Evolutionary conservation across 163 green algal genomes (phyloP), one percentile per base, ranked within the genome.

Genomic region (Scenedesmus sp.): DNA sequence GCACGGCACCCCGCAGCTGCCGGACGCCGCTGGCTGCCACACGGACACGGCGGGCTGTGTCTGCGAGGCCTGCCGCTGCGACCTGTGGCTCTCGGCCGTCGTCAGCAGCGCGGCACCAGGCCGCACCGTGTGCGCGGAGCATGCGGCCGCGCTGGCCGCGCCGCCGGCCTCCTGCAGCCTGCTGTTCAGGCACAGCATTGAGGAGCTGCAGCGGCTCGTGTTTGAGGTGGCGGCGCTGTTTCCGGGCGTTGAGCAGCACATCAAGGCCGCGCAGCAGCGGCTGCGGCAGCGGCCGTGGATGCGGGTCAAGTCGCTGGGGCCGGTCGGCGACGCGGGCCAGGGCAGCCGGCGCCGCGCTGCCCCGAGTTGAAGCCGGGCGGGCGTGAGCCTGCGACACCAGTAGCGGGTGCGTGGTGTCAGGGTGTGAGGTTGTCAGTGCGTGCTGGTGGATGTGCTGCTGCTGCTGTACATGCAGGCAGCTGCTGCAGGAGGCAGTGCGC

Each of bases 51-150:
- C 91, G n/a, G 95, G 96, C 44, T 88, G 86, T 26, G 94, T 96
- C 93, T 99, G 97, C 90, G 40, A 78, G 1, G 76, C 91, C 35
- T 99, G 97, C 94, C 94, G 94, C 44, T 93, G 92, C 83, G 97
- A 99, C 93, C 94, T 99, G 30, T 97, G 92, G 92, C 93, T 98
- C 26, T 95, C 94, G 1, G 94, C 96, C 0, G 94, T 98, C 20
- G 90, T 97, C 22, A 96, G 90, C 0, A 65, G 87, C 0, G 70
- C 89, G 22, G 86, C 78, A 10, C 94, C 96, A 0, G 95, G 93
- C 51, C 59, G 87, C 7, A 93, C 93, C 0, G 86, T 95, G 15
- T 99, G 97, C 94, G 93, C 95, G 0, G 96, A 98, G 87, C 97
- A 99, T 81, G 95, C 91, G 0, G 65, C 92, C 0, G 82, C 78